A percentile compares a stretch with the other conserved stretches of the same genome.
These are phyloP conservation scores for Ceratocystis lukuohia DNA, from an alignment of 2,329 filamentous ascomycete species.

Conservation along the genomic window DNA sequence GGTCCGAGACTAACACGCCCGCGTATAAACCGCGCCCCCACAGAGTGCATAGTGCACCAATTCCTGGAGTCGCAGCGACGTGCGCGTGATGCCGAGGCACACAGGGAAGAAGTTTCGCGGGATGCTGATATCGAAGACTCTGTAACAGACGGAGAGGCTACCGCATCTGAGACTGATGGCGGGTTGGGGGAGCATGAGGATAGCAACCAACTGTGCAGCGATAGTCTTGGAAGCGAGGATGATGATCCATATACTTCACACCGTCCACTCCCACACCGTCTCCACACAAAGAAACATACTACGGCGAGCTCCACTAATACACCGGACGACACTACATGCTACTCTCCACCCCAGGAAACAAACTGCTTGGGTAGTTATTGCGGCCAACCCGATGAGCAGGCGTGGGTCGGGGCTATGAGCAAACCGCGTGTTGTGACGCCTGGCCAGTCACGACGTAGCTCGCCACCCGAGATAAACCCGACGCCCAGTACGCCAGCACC, in stretches of 20 bases:
- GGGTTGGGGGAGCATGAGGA: not conserved
- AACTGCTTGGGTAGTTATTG: conserved; percentile 12
- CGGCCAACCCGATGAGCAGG: conserved; percentile 44
- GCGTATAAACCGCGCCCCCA: conserved; percentile 26
- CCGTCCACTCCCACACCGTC: not conserved
- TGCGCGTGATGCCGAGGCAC: conserved; percentile 21
- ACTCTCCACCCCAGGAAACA: too few relatives aligned
- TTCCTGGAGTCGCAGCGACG: conserved; percentile 45
- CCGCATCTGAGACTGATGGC: conserved; percentile 26
- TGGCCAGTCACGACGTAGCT: conserved; percentile 30
- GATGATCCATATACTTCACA: not conserved
- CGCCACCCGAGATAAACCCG: conserved; percentile 5
- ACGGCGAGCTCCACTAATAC: not conserved
- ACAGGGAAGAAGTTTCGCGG: conserved; percentile 20
- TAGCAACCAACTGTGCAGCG: conserved; percentile 22
- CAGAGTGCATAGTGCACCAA: conserved; percentile 52
- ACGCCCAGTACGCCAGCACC: conserved; percentile 16
- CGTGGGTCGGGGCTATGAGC: conserved; percentile 39
- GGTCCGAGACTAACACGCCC: conserved; percentile 18
- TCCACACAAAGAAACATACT: not conserved
- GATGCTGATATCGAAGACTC: conserved; percentile 24
- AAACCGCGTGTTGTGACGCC: conserved; percentile 25
- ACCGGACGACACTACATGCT: too few relatives aligned
- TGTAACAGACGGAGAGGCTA: conserved; percentile 24
- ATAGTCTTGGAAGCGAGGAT: not conserved